Percentiles rank a stretch among this genome's conserved stretches.
Conservation (phyloP, 768 basidiomycete species). For the Rhizopogon roseolus region DNA sequence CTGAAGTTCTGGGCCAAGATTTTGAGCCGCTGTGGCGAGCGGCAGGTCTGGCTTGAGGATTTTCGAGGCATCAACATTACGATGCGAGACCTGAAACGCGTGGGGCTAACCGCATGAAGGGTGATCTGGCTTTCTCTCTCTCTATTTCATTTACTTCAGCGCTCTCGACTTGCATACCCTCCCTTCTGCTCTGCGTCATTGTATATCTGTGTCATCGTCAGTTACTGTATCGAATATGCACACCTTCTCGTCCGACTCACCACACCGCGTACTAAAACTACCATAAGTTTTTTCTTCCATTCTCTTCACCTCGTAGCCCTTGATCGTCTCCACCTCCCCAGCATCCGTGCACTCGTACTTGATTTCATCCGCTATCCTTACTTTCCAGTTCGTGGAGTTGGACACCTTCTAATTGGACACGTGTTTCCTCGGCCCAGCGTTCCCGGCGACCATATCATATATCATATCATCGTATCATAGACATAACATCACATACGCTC, state of each 20-base stretch:
- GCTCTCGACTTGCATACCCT: conserved; percentile 14
- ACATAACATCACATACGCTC: not conserved
- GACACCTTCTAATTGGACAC: conserved; percentile 6
- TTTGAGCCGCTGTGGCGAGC: conserved; percentile 43
- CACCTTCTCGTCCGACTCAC: conserved; percentile 5
- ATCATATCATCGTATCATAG: not conserved
- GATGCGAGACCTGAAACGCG: conserved; percentile 34
- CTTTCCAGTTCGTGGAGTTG: conserved; percentile 15
- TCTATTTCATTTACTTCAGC: not conserved
- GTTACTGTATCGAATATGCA: conserved; percentile 27
- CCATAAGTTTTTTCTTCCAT: not conserved
- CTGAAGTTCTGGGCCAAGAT: conserved; percentile 48
- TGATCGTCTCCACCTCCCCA: not conserved
- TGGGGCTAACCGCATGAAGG: conserved; percentile 18
- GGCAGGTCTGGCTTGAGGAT: conserved; percentile 63
- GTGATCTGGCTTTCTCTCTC: not conserved
- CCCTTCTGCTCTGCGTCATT: conserved; percentile 12
- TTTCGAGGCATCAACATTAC: conserved; percentile 57
- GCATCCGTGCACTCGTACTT: not conserved
- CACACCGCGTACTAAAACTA: not conserved
- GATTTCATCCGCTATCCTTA: not conserved
- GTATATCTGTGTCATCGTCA: conserved; percentile 24
- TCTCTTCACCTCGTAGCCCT: not conserved
- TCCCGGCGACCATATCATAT: not conserved
- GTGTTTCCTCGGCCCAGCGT: not conserved